Conservation (phyloP, 352 stramenopile species). For the Globisporangium megalacanthum region DNA sequence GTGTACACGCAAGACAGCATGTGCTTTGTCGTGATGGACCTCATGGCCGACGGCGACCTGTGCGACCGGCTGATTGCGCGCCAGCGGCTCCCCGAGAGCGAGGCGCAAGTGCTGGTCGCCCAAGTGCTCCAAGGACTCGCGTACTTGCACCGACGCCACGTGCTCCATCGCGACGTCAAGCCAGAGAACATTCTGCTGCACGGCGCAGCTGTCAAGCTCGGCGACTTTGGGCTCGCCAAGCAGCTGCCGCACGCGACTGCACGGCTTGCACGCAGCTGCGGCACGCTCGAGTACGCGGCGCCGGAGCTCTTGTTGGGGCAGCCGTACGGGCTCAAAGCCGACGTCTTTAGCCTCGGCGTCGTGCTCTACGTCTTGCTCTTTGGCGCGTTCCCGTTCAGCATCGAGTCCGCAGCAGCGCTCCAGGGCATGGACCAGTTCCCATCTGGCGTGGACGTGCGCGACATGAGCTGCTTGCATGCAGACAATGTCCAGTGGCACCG, state of each 20-base stretch:
- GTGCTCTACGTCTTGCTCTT: constrained; percentile 80
- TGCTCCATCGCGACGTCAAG: constrained; percentile 77
- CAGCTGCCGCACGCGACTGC: constrained; percentile 38
- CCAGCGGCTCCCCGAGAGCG: constrained; percentile 47
- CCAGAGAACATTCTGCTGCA: constrained; percentile 81
- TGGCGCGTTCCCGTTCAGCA: constrained; percentile 70
- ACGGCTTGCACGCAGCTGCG: constrained; percentile 59
- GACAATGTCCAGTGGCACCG: constrained; percentile 54
- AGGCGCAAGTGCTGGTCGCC: constrained; percentile 50
- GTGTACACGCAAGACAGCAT: constrained; percentile 67
- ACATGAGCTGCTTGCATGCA: constrained; percentile 71
- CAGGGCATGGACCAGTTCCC: constrained; percentile 62
- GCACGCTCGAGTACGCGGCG: constrained; percentile 73
- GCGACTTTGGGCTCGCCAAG: constrained; percentile 76
- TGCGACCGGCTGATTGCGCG: constrained; percentile 68
- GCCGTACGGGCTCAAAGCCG: constrained; percentile 70
- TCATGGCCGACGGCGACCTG: constrained; percentile 69
- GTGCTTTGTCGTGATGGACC: constrained; percentile 82
- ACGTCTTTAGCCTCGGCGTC: constrained; percentile 76
- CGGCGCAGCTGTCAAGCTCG: constrained; percentile 64
- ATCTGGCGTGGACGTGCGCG: constrained; percentile 53
- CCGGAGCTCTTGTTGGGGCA: constrained; percentile 61
- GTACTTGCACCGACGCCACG: constrained; percentile 57
- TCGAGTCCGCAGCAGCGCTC: constrained; percentile 61
- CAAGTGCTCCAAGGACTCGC: constrained; percentile 55